Conservation (phyloP, 306 rosid genomes). For the Purshia tridentata region DNA sequence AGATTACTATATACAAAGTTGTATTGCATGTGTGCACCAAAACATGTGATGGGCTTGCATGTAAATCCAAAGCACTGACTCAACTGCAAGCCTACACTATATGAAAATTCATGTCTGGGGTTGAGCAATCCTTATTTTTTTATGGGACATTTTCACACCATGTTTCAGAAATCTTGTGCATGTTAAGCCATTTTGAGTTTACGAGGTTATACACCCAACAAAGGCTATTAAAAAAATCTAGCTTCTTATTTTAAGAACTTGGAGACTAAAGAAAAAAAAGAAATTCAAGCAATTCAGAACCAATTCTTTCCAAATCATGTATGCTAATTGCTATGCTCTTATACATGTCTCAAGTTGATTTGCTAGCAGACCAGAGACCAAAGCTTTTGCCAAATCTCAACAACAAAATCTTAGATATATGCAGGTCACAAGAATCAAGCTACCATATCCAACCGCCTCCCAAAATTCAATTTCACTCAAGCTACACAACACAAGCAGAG, state of each 20-base stretch:
- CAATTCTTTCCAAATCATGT: background rate
- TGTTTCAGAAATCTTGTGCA: background rate
- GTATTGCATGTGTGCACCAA: background rate
- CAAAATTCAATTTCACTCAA: conserved; percentile 15
- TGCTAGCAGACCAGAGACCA: background rate
- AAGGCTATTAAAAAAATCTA: too few species aligned
- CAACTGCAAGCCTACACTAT: background rate
- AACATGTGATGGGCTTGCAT: conserved; percentile 29
- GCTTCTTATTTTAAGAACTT: background rate
- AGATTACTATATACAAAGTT: too few species aligned
- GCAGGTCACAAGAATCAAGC: conserved; percentile 18
- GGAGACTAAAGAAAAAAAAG: background rate
- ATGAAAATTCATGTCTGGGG: conserved; percentile 11
- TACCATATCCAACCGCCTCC: conserved; percentile 20
- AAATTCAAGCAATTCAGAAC: background rate
- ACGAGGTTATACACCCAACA: too few species aligned
- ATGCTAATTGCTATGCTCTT: background rate
- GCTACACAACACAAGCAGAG: conserved; percentile 10
- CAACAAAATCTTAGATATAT: background rate
- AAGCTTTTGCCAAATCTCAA: background rate
- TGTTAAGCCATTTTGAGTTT: too few species aligned
- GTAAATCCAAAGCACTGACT: conserved; percentile 25
- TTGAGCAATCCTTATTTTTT: conserved; percentile 8
- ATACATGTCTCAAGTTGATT: background rate
- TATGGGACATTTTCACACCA: background rate